phyloP scores from a whole-genome alignment of 2,329 filamentous ascomycete genomes.

The Ceratocystis huliohia region DNA sequence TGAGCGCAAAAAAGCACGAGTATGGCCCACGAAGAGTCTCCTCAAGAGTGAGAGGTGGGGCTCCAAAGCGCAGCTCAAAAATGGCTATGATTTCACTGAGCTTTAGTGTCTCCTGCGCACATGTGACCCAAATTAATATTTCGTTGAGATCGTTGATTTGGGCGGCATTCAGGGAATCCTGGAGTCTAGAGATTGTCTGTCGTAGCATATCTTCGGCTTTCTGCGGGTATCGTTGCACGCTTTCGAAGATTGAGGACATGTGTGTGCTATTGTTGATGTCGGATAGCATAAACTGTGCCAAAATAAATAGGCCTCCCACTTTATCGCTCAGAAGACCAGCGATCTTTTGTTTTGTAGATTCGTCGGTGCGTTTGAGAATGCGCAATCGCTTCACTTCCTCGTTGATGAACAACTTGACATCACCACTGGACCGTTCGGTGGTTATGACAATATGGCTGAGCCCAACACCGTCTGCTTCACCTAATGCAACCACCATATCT shows the following conservation, averaged over 20 bases:
- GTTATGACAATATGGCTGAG: constrained; percentile 34
- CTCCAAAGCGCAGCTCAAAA: constrained; percentile 33
- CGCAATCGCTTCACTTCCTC: constrained; percentile 32
- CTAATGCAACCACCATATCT: constrained; percentile 30
- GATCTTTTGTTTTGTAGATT: constrained; percentile 30
- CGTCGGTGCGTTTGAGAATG: constrained; percentile 28
- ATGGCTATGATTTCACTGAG: constrained; percentile 35
- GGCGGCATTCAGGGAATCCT: constrained; percentile 30
- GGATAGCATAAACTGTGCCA: constrained; percentile 39
- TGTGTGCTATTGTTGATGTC: constrained; percentile 37
- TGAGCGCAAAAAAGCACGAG: constrained; percentile 36
- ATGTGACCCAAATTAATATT: constrained; percentile 36
- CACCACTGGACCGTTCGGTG: constrained; percentile 31
- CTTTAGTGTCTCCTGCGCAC: constrained; percentile 33
- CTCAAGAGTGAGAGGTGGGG: constrained; percentile 32
- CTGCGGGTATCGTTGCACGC: constrained; percentile 34
- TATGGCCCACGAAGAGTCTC: constrained; percentile 35
- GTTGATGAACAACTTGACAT: constrained; percentile 34
- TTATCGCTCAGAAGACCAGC: constrained; percentile 31
- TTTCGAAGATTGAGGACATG: constrained; percentile 34
- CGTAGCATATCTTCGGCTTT: constrained; percentile 34
- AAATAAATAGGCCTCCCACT: constrained; percentile 37
- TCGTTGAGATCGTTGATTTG: constrained; percentile 35
- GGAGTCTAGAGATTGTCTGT: constrained; percentile 33
- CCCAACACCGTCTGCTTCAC: constrained; percentile 27